phyloP scores from a whole-genome alignment of 176 grass and related monocot genomes.

The Pontederia crassipes region DNA sequence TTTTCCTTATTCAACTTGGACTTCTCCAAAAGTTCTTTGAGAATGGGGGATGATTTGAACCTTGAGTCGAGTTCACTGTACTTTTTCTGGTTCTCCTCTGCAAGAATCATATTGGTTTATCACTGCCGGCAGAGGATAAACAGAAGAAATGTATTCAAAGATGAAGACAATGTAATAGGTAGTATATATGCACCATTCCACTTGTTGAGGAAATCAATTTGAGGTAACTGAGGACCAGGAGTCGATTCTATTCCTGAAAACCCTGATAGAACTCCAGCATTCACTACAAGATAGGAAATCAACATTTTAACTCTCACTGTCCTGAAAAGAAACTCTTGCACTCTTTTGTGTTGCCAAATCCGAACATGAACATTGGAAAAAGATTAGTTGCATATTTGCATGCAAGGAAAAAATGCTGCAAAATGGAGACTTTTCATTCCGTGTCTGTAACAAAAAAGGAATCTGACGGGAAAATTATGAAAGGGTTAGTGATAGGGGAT shows the following conservation, averaged over 20 bases:
- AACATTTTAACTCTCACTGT: not conserved
- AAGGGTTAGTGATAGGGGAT: too few species aligned
- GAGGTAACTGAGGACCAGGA: conserved; percentile 62
- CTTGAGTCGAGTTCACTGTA: conserved; percentile 67
- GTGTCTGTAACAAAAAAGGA: too few species aligned
- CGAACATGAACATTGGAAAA: not conserved
- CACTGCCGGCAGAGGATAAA: conserved; percentile 3
- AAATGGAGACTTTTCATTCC: too few species aligned
- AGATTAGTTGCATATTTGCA: too few species aligned
- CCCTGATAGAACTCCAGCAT: conserved; percentile 86
- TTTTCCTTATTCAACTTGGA: conserved; percentile 78
- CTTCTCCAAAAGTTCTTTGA: conserved; percentile 77
- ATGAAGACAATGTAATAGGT: conserved; percentile 3
- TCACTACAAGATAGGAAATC: conserved; percentile 34
- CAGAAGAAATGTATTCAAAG: not conserved
- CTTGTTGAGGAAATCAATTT: conserved; percentile 69
- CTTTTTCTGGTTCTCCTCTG: conserved; percentile 86
- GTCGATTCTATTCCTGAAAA: conserved; percentile 65
- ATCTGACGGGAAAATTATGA: too few species aligned
- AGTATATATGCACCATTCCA: conserved; percentile 63
- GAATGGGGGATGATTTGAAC: conserved; percentile 72
- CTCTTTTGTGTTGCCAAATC: not conserved
- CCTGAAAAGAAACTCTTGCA: not conserved
- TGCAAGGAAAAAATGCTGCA: too few species aligned
- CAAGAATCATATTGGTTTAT: not conserved